Base-by-base conservation (phyloP, 768 basidiomycete genomes). In the Lentinula sp. region DNA sequence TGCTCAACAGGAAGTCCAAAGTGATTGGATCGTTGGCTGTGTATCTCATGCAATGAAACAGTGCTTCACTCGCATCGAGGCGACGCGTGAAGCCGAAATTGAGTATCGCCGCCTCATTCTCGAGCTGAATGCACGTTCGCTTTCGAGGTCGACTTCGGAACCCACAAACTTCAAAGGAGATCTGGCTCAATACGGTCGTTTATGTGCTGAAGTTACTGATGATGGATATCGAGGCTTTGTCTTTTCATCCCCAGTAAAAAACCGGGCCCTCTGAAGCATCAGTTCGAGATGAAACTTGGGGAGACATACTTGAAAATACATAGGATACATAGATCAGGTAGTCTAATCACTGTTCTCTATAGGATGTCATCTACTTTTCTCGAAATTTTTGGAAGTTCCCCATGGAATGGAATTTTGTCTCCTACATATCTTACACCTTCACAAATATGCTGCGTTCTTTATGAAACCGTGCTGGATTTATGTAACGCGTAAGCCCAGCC, bases 111-210 rank as follows among this genome's bases (percentile, higher is more conserved):
- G 54, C 15, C 23, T 59, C 13, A 57, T 62, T 20, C 9, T 61
- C n/a, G 18, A 61, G 10, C 33, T 45, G 18, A 36, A 51, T 16
- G 32, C 33, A 33, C 50, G 35, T 51, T 51, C 50, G 33, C 50
- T 48, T 8, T 20, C 46, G 8, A 48, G 23, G 46, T 48, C 46
- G 1, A 48, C 18, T 23, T 2, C 46, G 23, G 46, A 48, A 48
- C 41, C 66, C 36, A 62, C 69, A 37, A 69, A 66, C 42, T 71
- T 68, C 18, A 66, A 65, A 6, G 70, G 67, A 7, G 69, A 69
- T 15, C 28, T 70, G 23, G 64, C 65, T 2, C 35, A 64, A 23
- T 70, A 70, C 55, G 60, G 20, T 4, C 52, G 59, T 23, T 15
- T 65, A 20, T 63, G 64, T 23, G 50, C 45, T 10, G 63, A 67